Percentiles rank a stretch among this genome's conserved stretches.
Evolutionary conservation across 257 asterid species (phyloP).

Genomic region (Nicotiana obtusifolia): DNA sequence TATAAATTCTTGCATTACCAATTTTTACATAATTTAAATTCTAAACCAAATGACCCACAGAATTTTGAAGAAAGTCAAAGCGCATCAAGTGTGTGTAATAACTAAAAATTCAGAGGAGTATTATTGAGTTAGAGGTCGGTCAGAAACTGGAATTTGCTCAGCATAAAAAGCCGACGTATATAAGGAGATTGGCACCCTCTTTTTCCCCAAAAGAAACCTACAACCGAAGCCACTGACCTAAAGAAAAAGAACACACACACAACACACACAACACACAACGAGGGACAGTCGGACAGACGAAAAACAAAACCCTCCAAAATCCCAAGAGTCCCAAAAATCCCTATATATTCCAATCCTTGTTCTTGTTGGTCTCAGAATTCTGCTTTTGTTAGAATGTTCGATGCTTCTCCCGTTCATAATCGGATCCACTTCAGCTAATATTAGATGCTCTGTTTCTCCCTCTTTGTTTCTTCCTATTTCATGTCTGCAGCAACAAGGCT

Average conservation of each 20-base stretch:
- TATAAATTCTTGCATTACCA: too few relatives aligned
- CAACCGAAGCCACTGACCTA: neutral
- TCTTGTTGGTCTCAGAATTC: neutral
- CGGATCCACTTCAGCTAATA: slow-evolving; percentile 15
- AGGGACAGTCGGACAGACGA: neutral
- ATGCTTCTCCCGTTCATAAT: slow-evolving; percentile 37
- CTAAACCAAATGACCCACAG: too few relatives aligned
- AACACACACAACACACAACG: neutral
- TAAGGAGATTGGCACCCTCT: neutral
- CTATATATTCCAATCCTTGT: neutral
- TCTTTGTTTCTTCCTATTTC: slow-evolving; percentile 18
- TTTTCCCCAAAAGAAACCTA: neutral
- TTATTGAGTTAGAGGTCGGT: too few relatives aligned
- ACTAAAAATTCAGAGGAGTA: too few relatives aligned
- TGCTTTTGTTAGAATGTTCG: neutral
- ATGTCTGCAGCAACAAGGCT: slow-evolving; percentile 43
- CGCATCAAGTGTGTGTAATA: too few relatives aligned
- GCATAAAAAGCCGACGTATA: neutral
- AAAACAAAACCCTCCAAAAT: neutral
- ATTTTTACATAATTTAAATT: too few relatives aligned
- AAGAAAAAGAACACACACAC: too few relatives aligned
- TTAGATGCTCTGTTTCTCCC: slow-evolving; percentile 34
- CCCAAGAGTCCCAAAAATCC: neutral
- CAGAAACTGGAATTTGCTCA: neutral
- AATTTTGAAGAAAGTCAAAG: too few relatives aligned